Evolutionary conservation across 306 rosid species (phyloP).

Genomic region (Amphicarpaea edgeworthii): DNA sequence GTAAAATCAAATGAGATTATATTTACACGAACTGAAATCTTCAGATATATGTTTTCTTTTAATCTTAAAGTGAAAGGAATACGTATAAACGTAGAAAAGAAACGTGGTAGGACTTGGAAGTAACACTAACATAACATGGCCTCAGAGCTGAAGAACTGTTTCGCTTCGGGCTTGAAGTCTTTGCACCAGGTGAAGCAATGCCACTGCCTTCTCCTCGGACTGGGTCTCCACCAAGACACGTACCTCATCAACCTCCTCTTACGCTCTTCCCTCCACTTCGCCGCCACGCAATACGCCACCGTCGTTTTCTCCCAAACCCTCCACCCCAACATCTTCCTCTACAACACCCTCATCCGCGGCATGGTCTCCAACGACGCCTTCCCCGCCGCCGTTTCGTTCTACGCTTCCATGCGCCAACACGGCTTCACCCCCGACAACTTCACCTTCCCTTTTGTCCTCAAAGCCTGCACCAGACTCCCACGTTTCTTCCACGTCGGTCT

Average conservation of each 20-base stretch:
- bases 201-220: slow-evolving; percentile 68
- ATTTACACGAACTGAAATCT: too few relatives aligned
- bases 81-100: too few relatives aligned
- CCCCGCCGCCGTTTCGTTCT: slow-evolving; percentile 51
- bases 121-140: too few relatives aligned
- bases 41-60: too few relatives aligned
- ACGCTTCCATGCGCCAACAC: slow-evolving; percentile 51
- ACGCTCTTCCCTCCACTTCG: slow-evolving; percentile 51
- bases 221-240: slow-evolving; percentile 60
- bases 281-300: slow-evolving; percentile 46
- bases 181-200: slow-evolving; percentile 60
- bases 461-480: slow-evolving; percentile 65
- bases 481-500: slow-evolving; percentile 55
- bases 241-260: slow-evolving; percentile 60
- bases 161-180: slow-evolving; percentile 54
- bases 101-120: too few relatives aligned
- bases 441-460: slow-evolving; percentile 71
- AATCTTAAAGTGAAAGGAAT: too few relatives aligned
- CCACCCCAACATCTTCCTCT: slow-evolving; percentile 57
- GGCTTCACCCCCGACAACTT: slow-evolving; percentile 56
- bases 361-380: slow-evolving; percentile 62
- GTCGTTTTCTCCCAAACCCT: slow-evolving; percentile 53
- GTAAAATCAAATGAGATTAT: too few relatives aligned
- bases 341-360: slow-evolving; percentile 75
- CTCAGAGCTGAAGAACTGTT: slow-evolving; percentile 53